Base-by-base conservation (phyloP, 352 stramenopile genomes). In the Stephanocyclus meneghinianus region DNA sequence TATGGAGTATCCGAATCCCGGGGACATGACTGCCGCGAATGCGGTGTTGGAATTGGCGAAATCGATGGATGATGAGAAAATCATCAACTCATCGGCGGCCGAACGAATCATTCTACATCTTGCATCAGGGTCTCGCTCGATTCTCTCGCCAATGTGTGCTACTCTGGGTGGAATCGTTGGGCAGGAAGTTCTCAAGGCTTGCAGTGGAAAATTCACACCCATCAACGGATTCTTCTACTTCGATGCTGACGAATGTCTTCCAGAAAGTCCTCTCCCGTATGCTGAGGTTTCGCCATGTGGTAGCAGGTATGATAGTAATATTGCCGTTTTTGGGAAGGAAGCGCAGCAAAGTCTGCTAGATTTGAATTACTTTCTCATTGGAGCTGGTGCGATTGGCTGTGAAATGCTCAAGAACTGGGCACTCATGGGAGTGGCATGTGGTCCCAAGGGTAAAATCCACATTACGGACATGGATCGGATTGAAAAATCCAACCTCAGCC, bases 401-500 rank as follows among this genome's bases (percentile, higher is more conserved):
- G 98, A 99, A 89, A 99, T 99, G 96, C 92, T 99, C 6, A 99
- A 99, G 91, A 99, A 99, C 85, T 99, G 96, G 96, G 97, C 97
- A 0, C 95, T 99, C 81, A 99, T 99, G 96, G 97, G 97, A 37
- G 93, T 99, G 4, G 94, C 93, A 7, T 97, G 91, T 71, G 91
- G 88, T 32, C 77, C 91, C 37, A 95, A 95, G 9, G 88, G 87
- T 13, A 83, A 90, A 37, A 80, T 94, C 40, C 90, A 98, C 70
- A 94, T 99, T 21, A 99, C 97, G 0, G 97, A 99, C 81, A 99
- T 99, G 97, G 97, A 99, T 84, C 95, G 94, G 44, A 99, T 99
- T 77, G 98, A 99, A 90, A 98, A 98, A 80, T 98, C 92, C 3
- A 99, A 99, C 82, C 78, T 99, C 61, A 98, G 96, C 75, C 95